phyloP scores from a whole-genome alignment of 345 rosid genomes.

The Salix suchowensis region DNA sequence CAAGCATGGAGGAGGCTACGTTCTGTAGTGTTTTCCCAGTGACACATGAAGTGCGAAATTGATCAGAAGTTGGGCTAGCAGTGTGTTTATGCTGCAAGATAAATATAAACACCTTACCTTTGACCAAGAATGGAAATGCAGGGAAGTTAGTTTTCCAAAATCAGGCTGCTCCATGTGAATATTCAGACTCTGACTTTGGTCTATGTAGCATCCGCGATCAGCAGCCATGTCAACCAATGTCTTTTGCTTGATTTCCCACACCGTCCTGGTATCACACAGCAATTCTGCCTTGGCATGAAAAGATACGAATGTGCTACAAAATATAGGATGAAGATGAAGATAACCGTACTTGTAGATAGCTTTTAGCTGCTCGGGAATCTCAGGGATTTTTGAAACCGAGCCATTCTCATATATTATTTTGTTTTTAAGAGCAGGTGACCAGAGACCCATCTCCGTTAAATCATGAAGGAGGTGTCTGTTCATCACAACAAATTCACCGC shows the following conservation, averaged over 20 bases:
- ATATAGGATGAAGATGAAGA: background rate
- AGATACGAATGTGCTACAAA: background rate
- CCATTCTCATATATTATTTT: constrained; percentile 64
- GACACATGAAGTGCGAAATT: background rate
- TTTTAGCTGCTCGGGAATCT: constrained; percentile 64
- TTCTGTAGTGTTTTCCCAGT: no score
- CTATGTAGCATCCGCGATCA: constrained; percentile 80
- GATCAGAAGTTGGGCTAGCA: no score
- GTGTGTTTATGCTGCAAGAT: background rate
- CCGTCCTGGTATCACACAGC: constrained; percentile 44
- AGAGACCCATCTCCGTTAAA: constrained; percentile 80
- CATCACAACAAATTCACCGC: constrained; percentile 88
- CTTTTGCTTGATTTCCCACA: constrained; percentile 94
- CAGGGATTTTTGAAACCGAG: constrained; percentile 59
- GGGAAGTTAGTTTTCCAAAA: constrained; percentile 68
- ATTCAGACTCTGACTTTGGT: constrained; percentile 90
- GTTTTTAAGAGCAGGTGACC: constrained; percentile 73
- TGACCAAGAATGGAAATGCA: constrained; percentile 80
- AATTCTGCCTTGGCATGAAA: background rate
- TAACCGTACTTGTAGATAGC: constrained; percentile 57
- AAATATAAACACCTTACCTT: constrained; percentile 39
- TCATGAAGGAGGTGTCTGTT: constrained; percentile 95
- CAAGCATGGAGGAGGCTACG: no score
- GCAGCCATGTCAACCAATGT: constrained; percentile 85
- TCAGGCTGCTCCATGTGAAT: constrained; percentile 85